Evolutionary conservation across 2,329 filamentous ascomycete species (phyloP), one percentile per base, ranked within the genome.

Genomic region (Penicillium sp.): DNA sequence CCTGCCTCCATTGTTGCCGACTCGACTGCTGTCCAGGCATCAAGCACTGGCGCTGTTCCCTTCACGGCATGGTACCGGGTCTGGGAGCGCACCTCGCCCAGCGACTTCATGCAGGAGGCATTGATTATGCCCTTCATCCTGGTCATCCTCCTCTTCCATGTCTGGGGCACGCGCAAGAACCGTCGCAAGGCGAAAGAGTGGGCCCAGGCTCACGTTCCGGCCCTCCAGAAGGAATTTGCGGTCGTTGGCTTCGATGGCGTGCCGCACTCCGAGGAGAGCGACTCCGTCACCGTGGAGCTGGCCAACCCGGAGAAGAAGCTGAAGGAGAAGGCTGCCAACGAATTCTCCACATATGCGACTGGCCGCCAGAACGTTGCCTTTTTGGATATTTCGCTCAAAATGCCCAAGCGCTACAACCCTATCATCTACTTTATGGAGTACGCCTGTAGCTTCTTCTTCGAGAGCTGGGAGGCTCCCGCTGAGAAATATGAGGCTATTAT

Each of bases 61-160:
- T 96, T 86, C 70, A 95, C 89, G 42, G 89, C 88, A 76, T 98
- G 93, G 93, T 98, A 97, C 74, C 89, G 89, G 46, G 77, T 97
- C 51, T 93, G 95, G 79, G 90, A 97, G 79, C 89, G 93, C 63
- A 84, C 90, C 62, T 83, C 83, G 22, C 74, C 85, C 50, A 78
- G 77, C 63, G 93, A 98, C 69, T 98, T 98, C 78, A 83, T 83
- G 72, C 79, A 85, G 61, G 93, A 98, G 74, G 85, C 87, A 49
- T 74, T 89, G 67, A 86, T 98, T 61, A 73, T 96, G 50, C 79
- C 80, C 27, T 76, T 89, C 62, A 81, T 96, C 58, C 64, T 84
- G 44, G 56, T 95, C 43, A 79, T 96, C 55, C 76, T 96, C 55
- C 66, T 84, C 34, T 74, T 95, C 53, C 90, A 97, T 67, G 71